Evolutionary conservation across 2,329 filamentous ascomycete genomes (phyloP).

Genomic region (Cercospora sesami): DNA sequence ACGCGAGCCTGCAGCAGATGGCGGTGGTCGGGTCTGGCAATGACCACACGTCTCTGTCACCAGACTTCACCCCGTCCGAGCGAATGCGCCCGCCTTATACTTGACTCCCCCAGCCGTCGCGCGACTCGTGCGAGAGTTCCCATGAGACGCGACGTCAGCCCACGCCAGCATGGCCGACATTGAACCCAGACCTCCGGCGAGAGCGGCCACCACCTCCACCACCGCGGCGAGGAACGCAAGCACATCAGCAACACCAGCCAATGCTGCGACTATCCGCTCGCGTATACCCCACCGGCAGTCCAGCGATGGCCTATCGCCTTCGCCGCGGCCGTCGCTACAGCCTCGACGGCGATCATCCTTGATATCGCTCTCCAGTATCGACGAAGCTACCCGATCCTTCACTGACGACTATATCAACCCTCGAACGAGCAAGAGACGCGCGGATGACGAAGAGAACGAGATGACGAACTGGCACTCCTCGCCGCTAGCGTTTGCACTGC

Average conservation of each 20-base stretch:
- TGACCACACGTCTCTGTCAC: neutral
- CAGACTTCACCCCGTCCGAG: neutral
- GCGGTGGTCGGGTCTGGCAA: neutral
- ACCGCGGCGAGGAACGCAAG: slow-evolving; percentile 3
- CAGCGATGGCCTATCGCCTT: slow-evolving; percentile 26
- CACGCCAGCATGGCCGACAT: slow-evolving; percentile 16
- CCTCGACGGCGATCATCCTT: slow-evolving; percentile 70
- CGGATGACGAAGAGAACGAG: slow-evolving; percentile 48
- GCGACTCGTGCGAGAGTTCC: slow-evolving; percentile 2
- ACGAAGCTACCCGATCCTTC: slow-evolving; percentile 65
- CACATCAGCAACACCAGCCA: slow-evolving; percentile 10
- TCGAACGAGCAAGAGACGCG: slow-evolving; percentile 34
- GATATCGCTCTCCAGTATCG: slow-evolving; percentile 73
- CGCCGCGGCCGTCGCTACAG: slow-evolving; percentile 30
- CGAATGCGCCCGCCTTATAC: neutral
- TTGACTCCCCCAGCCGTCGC: neutral
- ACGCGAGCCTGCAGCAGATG: neutral
- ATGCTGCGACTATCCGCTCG: slow-evolving; percentile 25
- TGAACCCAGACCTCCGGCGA: neutral
- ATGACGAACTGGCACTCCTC: slow-evolving; percentile 73
- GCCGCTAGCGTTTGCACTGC: slow-evolving; percentile 78
- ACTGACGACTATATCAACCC: slow-evolving; percentile 68
- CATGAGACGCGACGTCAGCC: slow-evolving; percentile 8
- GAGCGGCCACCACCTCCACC: slow-evolving; percentile 11
- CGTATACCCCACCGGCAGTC: slow-evolving; percentile 26